Evolutionary conservation across 2,329 filamentous ascomycete species (phyloP), one percentile per base, ranked within the genome.

Genomic region (Clarireedia sp.): DNA sequence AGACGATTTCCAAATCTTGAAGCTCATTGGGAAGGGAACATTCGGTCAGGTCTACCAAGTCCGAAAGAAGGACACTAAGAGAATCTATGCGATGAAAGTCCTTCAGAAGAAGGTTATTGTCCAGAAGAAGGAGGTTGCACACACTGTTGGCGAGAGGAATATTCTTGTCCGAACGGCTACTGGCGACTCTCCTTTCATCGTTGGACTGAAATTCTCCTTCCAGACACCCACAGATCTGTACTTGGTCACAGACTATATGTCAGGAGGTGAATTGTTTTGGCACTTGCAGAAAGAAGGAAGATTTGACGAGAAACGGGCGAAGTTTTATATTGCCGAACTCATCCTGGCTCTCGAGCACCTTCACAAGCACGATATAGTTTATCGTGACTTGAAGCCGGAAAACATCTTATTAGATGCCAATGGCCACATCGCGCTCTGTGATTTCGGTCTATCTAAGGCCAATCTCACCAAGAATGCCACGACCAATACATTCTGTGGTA

Each of bases 181-280:
- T 73, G 86, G 92, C 0, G 90, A 97, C 62, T 99, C 94, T 16
- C 90, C 92, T 0, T 99, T 99, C 68, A 99, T 99, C 60, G 94
- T 99, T 41, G 92, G 92, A 7, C 79, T 99, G 66, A 99, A 99
- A 68, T 99, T 97, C 69, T 97, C 94, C 0, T 99, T 99, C 76
- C 94, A 99, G 71, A 97, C 94, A 0, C 89, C 91, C 1, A 94
- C 91, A 3, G 94, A 99, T 71, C 81, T 99, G 2, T 97, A 97
- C 69, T 79, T 99, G n/a, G 94, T 99, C 14, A 97, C 94, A 5
- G 94, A 97, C 70, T 99, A 96, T 75, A 97, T 99, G 94, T 99
- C 94, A 16, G 94, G 94, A 40, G 94, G 94, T 56, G 94, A 99
- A 72, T 78, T 99, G 1, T 99, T 99, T 73, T 99, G 94, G 92